Evolutionary conservation across 1,284 basidiomycete genomes (phyloP), one percentile per base, ranked within the genome.

Genomic region (Flammula alnicola): DNA sequence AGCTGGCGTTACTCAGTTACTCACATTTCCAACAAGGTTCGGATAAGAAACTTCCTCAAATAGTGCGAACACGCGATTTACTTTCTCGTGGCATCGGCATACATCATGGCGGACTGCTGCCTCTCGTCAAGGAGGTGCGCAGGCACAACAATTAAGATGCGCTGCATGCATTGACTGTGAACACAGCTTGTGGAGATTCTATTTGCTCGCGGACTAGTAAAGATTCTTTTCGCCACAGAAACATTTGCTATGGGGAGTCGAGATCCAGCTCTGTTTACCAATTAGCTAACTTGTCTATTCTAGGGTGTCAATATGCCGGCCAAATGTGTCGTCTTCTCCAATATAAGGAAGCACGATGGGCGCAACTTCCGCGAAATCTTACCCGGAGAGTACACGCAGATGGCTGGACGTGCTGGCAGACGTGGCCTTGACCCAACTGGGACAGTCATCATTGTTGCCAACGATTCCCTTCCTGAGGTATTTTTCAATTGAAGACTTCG

Each of bases 271-370:
- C 5, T 20, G 25, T 44, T 20, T 41, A 31, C 9, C 16, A 25
- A 25, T 44, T 16, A 23, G 23, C 14, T 26, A 48, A 29, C 32
- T 45, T 29, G 11, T 41, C 25, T 35, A 17, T 49, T 25, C 58
- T n/a, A 96, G 94, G 95, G 95, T 38, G 97, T 99, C 52, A 99
- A 99, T 71, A 99, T 99, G 97, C 97, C 97, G 11, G 95, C 97
- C 2, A 92, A 89, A 76, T 93, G 88, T 57, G 97, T 99, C 1
- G 97, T 98, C 1, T 99, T 99, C 69, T 95, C 96, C 0, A 87
- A 84, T 32, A 97, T 92, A 44, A 83, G 95, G 45, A 99, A 99
- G 68, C 96, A 99, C 66, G 97, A 99, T 62, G 97, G 97, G 5
- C 83, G 85, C 19, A 88, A 77, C 57, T 99, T 99, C 77, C 84